These are phyloP conservation scores for Pseudogymnoascus sp. DNA, from an alignment of 2,329 filamentous ascomycete genomes.

Conservation along the genomic window DNA sequence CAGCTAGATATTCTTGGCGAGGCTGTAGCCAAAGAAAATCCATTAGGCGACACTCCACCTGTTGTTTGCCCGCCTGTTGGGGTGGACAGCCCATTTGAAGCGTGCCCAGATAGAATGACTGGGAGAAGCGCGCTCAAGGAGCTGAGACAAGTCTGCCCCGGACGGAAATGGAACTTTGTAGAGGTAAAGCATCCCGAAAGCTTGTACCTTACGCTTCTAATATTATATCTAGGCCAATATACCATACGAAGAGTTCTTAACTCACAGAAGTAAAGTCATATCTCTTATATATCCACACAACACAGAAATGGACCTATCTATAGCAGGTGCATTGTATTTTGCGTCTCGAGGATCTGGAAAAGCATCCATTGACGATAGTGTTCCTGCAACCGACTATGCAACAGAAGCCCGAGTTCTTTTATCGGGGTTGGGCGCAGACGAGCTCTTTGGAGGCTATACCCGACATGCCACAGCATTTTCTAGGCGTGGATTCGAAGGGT, in stretches of 20 bases:
- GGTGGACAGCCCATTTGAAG: conserved; percentile 55
- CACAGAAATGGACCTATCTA: conserved; percentile 98
- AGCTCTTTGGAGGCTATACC: conserved; percentile 89
- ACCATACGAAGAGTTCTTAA: conserved; percentile 66
- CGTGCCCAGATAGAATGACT: conserved; percentile 85
- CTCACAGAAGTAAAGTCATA: conserved; percentile 64
- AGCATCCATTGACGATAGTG: conserved; percentile 18
- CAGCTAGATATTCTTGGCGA: neutral
- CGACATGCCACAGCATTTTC: conserved; percentile 74
- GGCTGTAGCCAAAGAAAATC: neutral
- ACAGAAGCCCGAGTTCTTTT: conserved; percentile 77
- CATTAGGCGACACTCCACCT: neutral
- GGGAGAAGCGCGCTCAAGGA: conserved; percentile 76
- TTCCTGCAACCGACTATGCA: conserved; percentile 41
- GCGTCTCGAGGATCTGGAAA: conserved; percentile 65
- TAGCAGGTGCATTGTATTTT: conserved; percentile 90
- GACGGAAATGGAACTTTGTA: conserved; percentile 75
- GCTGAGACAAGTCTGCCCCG: conserved; percentile 61
- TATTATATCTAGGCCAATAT: conserved; percentile 59
- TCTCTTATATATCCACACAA: conserved; percentile 86
- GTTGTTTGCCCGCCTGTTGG: neutral
- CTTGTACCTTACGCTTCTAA: conserved; percentile 18
- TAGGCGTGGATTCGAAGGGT: conserved; percentile 60
- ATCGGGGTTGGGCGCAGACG: conserved; percentile 90
- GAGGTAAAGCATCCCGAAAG: conserved; percentile 41